A percentile compares a stretch with the other conserved stretches of the same genome.
phyloP scores from a whole-genome alignment of 2,329 filamentous ascomycete species.

The Gliomastix tumulicola region DNA sequence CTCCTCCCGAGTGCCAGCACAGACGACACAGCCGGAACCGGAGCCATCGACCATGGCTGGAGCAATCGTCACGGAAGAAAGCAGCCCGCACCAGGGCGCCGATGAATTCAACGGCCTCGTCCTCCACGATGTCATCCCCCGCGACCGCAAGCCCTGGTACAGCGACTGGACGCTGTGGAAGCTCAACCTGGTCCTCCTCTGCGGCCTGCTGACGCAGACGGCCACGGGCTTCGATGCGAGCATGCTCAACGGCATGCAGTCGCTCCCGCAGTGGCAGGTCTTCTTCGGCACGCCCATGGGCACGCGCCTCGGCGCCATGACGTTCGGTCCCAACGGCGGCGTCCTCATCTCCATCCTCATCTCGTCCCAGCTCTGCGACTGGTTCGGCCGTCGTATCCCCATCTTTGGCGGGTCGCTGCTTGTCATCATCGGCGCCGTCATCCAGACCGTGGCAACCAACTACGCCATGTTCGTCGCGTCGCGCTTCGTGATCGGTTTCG shows the following conservation, averaged over 20 bases:
- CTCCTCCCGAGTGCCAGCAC: too few species aligned
- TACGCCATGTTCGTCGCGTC: conserved; percentile 18
- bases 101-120: too few species aligned
- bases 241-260: conserved; percentile 24
- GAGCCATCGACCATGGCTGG: too few species aligned
- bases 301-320: conserved; percentile 19
- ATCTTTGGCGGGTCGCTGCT: conserved; percentile 16
- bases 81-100: too few species aligned
- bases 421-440: conserved; percentile 17
- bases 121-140: too few species aligned
- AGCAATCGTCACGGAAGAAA: too few species aligned
- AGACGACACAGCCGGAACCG: too few species aligned
- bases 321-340: conserved; percentile 10
- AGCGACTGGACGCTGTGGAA: conserved; percentile 13
- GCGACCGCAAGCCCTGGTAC: conserved; percentile 13
- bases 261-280: conserved; percentile 18
- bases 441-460: conserved; percentile 15
- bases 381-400: conserved; percentile 14
- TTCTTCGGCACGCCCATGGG: conserved; percentile 19
- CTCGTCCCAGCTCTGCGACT: conserved; percentile 16
- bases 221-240: conserved; percentile 21
- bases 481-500: conserved; percentile 18
- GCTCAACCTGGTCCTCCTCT: conserved; percentile 22
- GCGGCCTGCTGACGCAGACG: conserved; percentile 20
- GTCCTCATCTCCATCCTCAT: conserved; percentile 5